phyloP scores from a whole-genome alignment of 2,329 filamentous ascomycete genomes.

The Pyricularia sp. region DNA sequence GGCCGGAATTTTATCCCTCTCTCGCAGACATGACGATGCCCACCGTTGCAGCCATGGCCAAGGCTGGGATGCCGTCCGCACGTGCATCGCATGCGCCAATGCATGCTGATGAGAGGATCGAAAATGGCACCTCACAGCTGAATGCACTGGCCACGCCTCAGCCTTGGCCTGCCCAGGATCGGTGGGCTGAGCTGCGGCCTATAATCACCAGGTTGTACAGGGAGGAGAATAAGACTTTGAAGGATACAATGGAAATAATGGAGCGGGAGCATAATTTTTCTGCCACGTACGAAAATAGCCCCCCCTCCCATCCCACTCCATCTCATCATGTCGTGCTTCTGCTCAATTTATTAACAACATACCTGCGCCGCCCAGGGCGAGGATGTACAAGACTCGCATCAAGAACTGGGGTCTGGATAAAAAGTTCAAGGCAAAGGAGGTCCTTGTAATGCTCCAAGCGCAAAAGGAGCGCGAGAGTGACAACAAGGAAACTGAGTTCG shows the following conservation, averaged over 20 bases:
- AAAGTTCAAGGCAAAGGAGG: slow-evolving; percentile 20
- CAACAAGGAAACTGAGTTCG: slow-evolving; percentile 17
- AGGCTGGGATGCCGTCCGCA: background rate
- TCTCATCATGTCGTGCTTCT: no score
- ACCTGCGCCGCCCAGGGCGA: slow-evolving; percentile 11
- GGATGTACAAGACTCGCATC: slow-evolving; percentile 24
- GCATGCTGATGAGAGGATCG: background rate
- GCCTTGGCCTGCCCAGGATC: background rate
- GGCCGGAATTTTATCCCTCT: background rate
- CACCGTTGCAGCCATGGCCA: background rate
- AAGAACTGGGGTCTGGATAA: slow-evolving; percentile 23
- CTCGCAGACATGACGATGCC: background rate
- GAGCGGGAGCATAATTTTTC: slow-evolving; percentile 25
- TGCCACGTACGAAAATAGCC: slow-evolving; percentile 22
- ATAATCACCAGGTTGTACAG: slow-evolving; percentile 28
- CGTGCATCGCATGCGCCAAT: background rate
- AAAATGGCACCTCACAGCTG: background rate
- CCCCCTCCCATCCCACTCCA: background rate
- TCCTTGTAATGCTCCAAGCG: slow-evolving; percentile 16
- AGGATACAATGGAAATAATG: slow-evolving; percentile 30
- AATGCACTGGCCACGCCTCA: slow-evolving; percentile 1
- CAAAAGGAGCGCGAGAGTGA: slow-evolving; percentile 14
- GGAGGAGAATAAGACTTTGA: slow-evolving; percentile 29
- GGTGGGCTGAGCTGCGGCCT: slow-evolving; percentile 12
- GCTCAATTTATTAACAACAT: background rate